A percentile compares a stretch with the other conserved stretches of the same genome.
Conservation (phyloP, 2,329 filamentous ascomycete genomes). For the Fusarium transvaalense region DNA sequence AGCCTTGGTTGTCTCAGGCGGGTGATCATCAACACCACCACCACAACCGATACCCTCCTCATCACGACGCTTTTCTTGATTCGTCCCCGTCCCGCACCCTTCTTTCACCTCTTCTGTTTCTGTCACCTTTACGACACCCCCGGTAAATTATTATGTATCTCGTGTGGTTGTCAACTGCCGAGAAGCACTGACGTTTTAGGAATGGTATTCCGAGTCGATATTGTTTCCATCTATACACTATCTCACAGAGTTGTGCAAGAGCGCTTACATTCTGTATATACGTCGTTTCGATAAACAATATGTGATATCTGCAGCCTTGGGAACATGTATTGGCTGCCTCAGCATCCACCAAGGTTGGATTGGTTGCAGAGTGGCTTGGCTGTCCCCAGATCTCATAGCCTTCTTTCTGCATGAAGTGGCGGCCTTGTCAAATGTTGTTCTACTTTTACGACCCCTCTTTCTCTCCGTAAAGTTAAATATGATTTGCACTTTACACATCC, state of each 20-base stretch:
- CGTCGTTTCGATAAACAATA: slow-evolving; percentile 7
- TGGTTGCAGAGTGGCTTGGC: slow-evolving; percentile 39
- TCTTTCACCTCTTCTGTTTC: slow-evolving; percentile 11
- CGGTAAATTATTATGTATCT: slow-evolving; percentile 10
- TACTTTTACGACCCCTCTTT: slow-evolving; percentile 35
- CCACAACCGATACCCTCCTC: slow-evolving; percentile 36
- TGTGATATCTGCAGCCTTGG: slow-evolving; percentile 17
- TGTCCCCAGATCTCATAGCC: slow-evolving; percentile 40
- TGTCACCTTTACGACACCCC: slow-evolving; percentile 24
- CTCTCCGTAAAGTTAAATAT: slow-evolving; percentile 32
- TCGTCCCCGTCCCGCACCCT: slow-evolving; percentile 39
- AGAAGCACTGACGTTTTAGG: slow-evolving; percentile 21
- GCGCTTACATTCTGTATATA: slow-evolving; percentile 1
- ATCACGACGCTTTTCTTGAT: slow-evolving; percentile 38
- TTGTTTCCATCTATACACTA: not conserved
- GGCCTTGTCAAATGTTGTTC: slow-evolving; percentile 36
- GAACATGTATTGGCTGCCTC: slow-evolving; percentile 22
- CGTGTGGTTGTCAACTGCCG: slow-evolving; percentile 41
- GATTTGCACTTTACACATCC: slow-evolving; percentile 24
- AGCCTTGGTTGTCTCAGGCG: slow-evolving; percentile 47
- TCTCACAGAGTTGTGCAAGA: not conserved
- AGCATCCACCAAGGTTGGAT: slow-evolving; percentile 4
- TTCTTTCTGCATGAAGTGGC: slow-evolving; percentile 38
- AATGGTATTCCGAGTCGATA: not conserved
- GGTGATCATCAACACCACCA: slow-evolving; percentile 46